Base-by-base conservation (phyloP, 805 yeast species). In the Ogataea minuta region DNA sequence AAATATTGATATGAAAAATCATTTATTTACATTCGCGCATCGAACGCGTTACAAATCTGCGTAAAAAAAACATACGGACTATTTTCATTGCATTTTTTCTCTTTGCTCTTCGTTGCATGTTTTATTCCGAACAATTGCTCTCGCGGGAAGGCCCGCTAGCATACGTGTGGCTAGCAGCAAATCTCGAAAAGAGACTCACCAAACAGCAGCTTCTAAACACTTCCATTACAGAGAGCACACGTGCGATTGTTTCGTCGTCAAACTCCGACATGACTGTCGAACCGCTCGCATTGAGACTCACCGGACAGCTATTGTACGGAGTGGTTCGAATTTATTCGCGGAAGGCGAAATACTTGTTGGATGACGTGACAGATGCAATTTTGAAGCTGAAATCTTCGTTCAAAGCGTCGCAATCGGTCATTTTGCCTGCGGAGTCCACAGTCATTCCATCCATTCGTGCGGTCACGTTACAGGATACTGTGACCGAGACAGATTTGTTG, bases 121-220 rank as follows among this genome's bases (percentile, higher is more conserved):
- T 72, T 48, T 71, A 65, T 44, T 68, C 79, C 2, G 79, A 75
- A 37, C 67, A 68, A 34, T 59, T 79, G 23, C 67, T 81, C 14
- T 70, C 85, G 2, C 80, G 77, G 44, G 81, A 81, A 56, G 95
- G 95, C 2, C 95, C 95, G 1, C 67, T 89, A 44, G 95, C 95
- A 2, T 85, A 82, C 48, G 89, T 88, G 7, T 89, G 96, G 96
- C 70, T 89, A 32, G 96, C 96, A 8, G 91, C 96, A 14, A 89
- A 86, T 57, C 73, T 89, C 63, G 95, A 89, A 51, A 77, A 79
- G 52, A 82, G 81, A 49, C 72, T 86, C 23, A 73, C 89, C 29
- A 82, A 83, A 52, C 77, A 76, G 37, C 91, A 85, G 56, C 68
- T 82, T 31, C 67, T 87, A 34, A 80, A 76, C 51, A 82, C 96